A percentile compares a stretch with the other conserved stretches of the same genome.
Conservation (phyloP, 257 asterid genomes). For the Nicotiana knightiana region DNA sequence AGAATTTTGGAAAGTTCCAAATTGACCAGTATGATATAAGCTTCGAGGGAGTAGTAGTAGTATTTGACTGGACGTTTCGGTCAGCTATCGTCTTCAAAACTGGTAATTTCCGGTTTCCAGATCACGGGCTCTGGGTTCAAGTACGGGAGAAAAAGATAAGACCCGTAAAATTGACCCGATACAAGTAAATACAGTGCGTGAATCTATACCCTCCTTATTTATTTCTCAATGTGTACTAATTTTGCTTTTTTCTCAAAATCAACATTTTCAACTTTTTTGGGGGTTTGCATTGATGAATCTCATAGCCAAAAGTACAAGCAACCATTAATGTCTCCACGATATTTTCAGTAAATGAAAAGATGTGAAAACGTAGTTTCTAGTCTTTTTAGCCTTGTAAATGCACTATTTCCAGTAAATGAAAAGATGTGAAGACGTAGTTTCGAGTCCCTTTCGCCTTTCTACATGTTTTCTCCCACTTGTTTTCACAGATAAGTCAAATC, state of each 20-base stretch:
- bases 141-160: not conserved
- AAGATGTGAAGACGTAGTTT: not conserved
- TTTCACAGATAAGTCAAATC: not conserved
- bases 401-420: not conserved
- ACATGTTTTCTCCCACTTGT: not conserved
- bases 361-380: not conserved
- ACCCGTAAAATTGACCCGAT: not conserved
- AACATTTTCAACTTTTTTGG: not conserved
- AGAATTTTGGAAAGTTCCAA: not conserved
- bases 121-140: not conserved
- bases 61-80: not conserved
- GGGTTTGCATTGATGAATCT: not conserved
- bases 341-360: not conserved
- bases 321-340: not conserved
- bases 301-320: not conserved
- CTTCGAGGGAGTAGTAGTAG: not conserved
- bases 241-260: not conserved
- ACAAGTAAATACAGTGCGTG: not conserved
- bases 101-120: not conserved
- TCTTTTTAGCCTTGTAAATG: not conserved
- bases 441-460: not conserved
- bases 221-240: not conserved
- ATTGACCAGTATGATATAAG: not conserved
- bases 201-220: not conserved
- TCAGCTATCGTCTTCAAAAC: not conserved